phyloP scores from a whole-genome alignment of 352 stramenopile genomes.

The Plasmopara halstedii region DNA sequence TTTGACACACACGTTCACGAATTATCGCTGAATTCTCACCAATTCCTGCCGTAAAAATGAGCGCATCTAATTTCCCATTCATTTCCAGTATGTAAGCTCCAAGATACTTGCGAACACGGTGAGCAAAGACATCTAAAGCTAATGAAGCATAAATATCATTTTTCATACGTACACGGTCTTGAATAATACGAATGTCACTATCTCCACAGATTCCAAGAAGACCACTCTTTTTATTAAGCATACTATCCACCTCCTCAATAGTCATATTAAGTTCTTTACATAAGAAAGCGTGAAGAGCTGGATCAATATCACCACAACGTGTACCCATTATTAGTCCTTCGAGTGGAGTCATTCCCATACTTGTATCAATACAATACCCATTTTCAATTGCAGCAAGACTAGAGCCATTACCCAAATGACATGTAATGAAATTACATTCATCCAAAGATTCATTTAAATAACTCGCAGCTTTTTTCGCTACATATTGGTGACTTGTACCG shows the following conservation, averaged over 20 bases:
- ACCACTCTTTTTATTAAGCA: conserved; percentile 88
- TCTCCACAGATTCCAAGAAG: conserved; percentile 75
- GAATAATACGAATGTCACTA: conserved; percentile 78
- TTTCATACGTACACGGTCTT: conserved; percentile 43
- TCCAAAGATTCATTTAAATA: conserved; percentile 50
- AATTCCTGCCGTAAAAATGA: conserved; percentile 88
- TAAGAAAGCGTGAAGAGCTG: conserved; percentile 73
- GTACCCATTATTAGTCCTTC: conserved; percentile 88
- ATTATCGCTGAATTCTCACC: conserved; percentile 81
- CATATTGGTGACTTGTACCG: conserved; percentile 84
- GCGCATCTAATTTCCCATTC: conserved; percentile 55
- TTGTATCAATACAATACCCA: conserved; percentile 81
- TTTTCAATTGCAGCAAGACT: conserved; percentile 72
- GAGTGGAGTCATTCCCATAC: conserved; percentile 86
- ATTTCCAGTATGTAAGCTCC: conserved; percentile 75
- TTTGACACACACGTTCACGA: conserved; percentile 53
- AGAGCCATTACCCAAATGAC: conserved; percentile 84
- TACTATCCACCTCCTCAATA: conserved; percentile 66
- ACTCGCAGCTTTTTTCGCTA: conserved; percentile 58
- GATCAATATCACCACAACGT: conserved; percentile 80
- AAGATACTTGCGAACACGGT: conserved; percentile 86
- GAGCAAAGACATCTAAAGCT: conserved; percentile 77
- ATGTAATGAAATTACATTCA: conserved; percentile 73
- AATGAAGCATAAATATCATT: conserved; percentile 48
- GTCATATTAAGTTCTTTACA: conserved; percentile 59